phyloP scores from a whole-genome alignment of 352 stramenopile species.

The Pythium dissotocum region DNA sequence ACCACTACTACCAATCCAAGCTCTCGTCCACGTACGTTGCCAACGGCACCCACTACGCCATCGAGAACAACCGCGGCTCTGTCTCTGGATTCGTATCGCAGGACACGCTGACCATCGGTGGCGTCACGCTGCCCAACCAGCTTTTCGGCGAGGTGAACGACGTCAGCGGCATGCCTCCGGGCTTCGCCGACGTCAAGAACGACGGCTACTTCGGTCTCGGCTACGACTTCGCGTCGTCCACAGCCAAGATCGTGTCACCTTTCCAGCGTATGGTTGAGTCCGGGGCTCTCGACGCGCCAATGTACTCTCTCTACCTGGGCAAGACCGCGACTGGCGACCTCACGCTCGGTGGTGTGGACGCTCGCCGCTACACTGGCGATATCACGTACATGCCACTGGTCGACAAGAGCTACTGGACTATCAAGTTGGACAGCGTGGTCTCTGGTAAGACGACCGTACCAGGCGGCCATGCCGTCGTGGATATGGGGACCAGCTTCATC shows the following conservation, averaged over 20 bases:
- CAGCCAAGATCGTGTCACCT: constrained; percentile 87
- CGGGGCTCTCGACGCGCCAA: constrained; percentile 78
- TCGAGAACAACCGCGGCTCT: constrained; percentile 93
- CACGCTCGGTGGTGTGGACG: constrained; percentile 81
- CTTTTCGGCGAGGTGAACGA: constrained; percentile 96
- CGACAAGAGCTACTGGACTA: constrained; percentile 64
- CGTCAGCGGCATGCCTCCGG: constrained; percentile 92
- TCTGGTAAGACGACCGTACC: constrained; percentile 56
- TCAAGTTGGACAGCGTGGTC: constrained; percentile 69
- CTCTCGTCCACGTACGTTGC: constrained; percentile 83
- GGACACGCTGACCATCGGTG: constrained; percentile 77
- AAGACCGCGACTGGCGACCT: constrained; percentile 75
- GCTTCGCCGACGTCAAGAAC: constrained; percentile 95
- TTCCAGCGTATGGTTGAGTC: constrained; percentile 93
- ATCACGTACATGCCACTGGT: constrained; percentile 88
- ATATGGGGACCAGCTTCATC: constrained; percentile 96
- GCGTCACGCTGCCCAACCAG: constrained; percentile 70
- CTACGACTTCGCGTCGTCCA: constrained; percentile 92
- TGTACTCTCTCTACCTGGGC: constrained; percentile 97
- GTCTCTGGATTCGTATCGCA: constrained; percentile 92
- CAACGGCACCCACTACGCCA: constrained; percentile 93
- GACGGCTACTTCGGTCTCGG: constrained; percentile 97
- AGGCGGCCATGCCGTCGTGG: constrained; percentile 85
- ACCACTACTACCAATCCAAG: constrained; percentile 87
- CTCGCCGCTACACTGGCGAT: constrained; percentile 92